A percentile compares a stretch with the other conserved stretches of the same genome.
phyloP scores from a whole-genome alignment of 2,329 filamentous ascomycete species.

The Colletotrichum sp. region DNA sequence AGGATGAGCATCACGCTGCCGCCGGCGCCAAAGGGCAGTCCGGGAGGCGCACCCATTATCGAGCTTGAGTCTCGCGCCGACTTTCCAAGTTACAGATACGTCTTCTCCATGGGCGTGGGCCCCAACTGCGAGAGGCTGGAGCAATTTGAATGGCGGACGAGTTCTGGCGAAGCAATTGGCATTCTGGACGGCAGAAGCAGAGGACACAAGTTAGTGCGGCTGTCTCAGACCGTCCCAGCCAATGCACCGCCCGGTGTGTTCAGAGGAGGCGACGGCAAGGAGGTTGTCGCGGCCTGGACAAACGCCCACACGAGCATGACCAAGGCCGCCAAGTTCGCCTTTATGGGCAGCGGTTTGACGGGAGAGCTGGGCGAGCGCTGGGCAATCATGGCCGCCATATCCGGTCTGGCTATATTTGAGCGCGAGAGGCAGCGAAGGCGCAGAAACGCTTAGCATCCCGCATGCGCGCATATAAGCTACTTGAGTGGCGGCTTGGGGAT shows the following conservation, averaged over 20 bases:
- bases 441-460: background rate
- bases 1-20: slow-evolving; percentile 15
- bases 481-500: background rate
- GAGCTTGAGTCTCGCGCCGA: background rate
- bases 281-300: slow-evolving; percentile 48
- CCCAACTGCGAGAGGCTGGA: slow-evolving; percentile 28
- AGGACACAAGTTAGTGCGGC: slow-evolving; percentile 48
- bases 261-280: slow-evolving; percentile 36
- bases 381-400: slow-evolving; percentile 46
- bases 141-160: slow-evolving; percentile 48
- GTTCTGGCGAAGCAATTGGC: slow-evolving; percentile 36
- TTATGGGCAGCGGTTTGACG: slow-evolving; percentile 41
- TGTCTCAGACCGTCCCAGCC: slow-evolving; percentile 23
- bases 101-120: slow-evolving; percentile 38
- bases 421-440: slow-evolving; percentile 5
- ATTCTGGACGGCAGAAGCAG: slow-evolving; percentile 31
- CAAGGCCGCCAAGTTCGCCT: slow-evolving; percentile 42
- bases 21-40: background rate
- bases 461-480: background rate
- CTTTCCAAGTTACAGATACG: slow-evolving; percentile 26
- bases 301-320: slow-evolving; percentile 33
- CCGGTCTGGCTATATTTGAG: slow-evolving; percentile 25
- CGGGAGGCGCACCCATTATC: slow-evolving; percentile 4
- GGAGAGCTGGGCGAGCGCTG: slow-evolving; percentile 46
- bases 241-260: background rate